Conservation (phyloP, 2,329 filamentous ascomycete genomes). For the Samsoniella hepiali region DNA sequence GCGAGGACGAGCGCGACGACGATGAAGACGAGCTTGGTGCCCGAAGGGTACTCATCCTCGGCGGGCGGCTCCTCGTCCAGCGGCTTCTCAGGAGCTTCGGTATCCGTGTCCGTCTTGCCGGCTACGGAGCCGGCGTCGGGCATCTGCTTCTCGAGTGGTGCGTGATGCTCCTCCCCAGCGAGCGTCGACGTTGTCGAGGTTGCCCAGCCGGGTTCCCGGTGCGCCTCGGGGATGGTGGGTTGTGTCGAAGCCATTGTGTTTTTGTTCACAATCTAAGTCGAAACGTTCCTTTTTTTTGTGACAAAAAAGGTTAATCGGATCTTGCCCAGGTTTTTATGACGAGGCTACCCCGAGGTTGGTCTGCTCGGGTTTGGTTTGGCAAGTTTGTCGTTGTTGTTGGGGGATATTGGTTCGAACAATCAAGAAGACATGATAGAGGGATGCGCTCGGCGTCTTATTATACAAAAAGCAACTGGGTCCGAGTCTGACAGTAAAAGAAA, state of each 20-base stretch:
- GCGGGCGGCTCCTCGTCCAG: not conserved
- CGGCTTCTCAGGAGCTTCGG: not conserved
- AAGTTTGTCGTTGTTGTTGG: too few species aligned
- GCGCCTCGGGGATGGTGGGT: constrained; percentile 10
- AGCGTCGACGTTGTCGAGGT: constrained; percentile 14
- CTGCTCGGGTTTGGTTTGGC: too few species aligned
- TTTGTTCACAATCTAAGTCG: not conserved
- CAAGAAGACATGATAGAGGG: too few species aligned
- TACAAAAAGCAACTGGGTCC: not conserved
- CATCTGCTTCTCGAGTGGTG: constrained; percentile 5
- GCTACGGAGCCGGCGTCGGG: not conserved
- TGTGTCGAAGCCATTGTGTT: constrained; percentile 5
- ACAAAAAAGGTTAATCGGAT: too few species aligned
- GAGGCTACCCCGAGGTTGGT: too few species aligned
- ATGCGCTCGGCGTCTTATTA: not conserved
- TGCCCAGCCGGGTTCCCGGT: constrained; percentile 10
- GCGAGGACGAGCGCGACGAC: constrained; percentile 21
- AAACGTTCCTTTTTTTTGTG: too few species aligned
- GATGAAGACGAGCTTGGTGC: constrained; percentile 19
- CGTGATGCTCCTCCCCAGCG: constrained; percentile 3
- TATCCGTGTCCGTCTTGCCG: constrained; percentile 1
- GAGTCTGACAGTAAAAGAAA: not conserved
- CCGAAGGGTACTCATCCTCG: constrained; percentile 18
- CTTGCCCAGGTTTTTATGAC: too few species aligned
- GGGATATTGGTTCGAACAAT: too few species aligned